A percentile compares a stretch with the other conserved stretches of the same genome.
These are phyloP conservation scores for Fraxinus baroniana DNA, from an alignment of 305 asterid species.

Conservation along the genomic window DNA sequence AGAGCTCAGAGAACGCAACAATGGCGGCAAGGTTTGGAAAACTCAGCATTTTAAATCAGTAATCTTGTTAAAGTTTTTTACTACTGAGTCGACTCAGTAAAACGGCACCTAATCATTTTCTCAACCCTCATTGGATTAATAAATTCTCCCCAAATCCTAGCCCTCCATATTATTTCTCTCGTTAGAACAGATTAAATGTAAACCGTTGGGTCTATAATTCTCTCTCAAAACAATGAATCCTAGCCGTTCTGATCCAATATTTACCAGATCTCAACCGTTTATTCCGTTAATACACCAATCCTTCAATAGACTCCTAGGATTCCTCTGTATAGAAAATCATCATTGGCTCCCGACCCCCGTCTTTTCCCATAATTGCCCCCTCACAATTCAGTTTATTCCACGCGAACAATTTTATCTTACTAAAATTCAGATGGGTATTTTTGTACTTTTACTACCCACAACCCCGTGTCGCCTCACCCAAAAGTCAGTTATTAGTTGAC, in stretches of 20 bases:
- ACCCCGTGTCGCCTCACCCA: not conserved
- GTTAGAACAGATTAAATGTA: constrained; percentile 11
- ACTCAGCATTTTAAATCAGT: not conserved
- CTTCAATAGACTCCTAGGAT: constrained; percentile 13
- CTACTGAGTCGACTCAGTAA: constrained; percentile 17
- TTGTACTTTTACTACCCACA: not conserved
- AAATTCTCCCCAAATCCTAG: constrained; percentile 13
- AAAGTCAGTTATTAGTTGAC: constrained; percentile 27
- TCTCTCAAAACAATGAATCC: constrained; percentile 6
- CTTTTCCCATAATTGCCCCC: not conserved
- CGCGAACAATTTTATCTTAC: constrained; percentile 8
- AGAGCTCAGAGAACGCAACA: constrained; percentile 37
- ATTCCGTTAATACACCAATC: constrained; percentile 19
- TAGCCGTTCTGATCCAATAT: constrained; percentile 20
- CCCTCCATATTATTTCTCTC: constrained; percentile 27
- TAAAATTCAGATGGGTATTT: not conserved
- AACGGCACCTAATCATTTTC: constrained; percentile 1
- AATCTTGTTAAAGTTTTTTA: not conserved
- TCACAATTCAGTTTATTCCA: constrained; percentile 2
- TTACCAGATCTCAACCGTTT: constrained; percentile 23
- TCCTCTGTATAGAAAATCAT: constrained; percentile 13
- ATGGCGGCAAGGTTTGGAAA: constrained; percentile 40
- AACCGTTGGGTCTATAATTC: constrained; percentile 27
- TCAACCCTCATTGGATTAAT: not conserved
- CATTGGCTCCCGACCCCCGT: not conserved